phyloP scores from a whole-genome alignment of 2,329 filamentous ascomycete species.

The Neopestalotiopsis rosae region DNA sequence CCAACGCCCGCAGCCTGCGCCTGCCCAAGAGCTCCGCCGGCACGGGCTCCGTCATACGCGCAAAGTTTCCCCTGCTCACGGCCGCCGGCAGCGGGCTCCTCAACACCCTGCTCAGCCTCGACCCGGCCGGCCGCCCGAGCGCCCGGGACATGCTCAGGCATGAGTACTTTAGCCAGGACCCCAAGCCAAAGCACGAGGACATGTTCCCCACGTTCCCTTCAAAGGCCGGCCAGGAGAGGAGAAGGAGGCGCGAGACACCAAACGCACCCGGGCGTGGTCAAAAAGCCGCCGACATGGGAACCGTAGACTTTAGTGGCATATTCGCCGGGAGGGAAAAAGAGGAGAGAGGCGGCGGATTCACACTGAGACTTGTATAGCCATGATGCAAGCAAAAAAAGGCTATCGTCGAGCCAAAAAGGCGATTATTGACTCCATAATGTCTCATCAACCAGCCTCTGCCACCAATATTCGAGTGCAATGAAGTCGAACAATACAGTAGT shows the following conservation, averaged over 20 bases:
- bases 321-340: conserved; percentile 71
- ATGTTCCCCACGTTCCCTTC: conserved; percentile 98
- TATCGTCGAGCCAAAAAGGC: neutral
- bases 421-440: neutral
- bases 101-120: conserved; percentile 71
- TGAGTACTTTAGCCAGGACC: conserved; percentile 87
- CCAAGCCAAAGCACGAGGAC: conserved; percentile 84
- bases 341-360: conserved; percentile 69
- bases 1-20: conserved; percentile 82
- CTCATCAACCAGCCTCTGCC: no score
- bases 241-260: conserved; percentile 74
- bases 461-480: neutral
- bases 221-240: conserved; percentile 89
- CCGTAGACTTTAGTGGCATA: conserved; percentile 72
- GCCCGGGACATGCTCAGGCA: conserved; percentile 79
- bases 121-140: conserved; percentile 73
- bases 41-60: conserved; percentile 65
- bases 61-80: conserved; percentile 83
- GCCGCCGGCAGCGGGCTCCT: conserved; percentile 75
- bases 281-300: conserved; percentile 59
- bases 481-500: neutral
- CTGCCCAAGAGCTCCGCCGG: conserved; percentile 58
- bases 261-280: conserved; percentile 83
- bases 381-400: neutral
- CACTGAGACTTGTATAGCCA: conserved; percentile 63